A percentile compares a stretch with the other conserved stretches of the same genome.
These are phyloP conservation scores for Alternaria sp. DNA, from an alignment of 2,329 filamentous ascomycete species.

Conservation along the genomic window DNA sequence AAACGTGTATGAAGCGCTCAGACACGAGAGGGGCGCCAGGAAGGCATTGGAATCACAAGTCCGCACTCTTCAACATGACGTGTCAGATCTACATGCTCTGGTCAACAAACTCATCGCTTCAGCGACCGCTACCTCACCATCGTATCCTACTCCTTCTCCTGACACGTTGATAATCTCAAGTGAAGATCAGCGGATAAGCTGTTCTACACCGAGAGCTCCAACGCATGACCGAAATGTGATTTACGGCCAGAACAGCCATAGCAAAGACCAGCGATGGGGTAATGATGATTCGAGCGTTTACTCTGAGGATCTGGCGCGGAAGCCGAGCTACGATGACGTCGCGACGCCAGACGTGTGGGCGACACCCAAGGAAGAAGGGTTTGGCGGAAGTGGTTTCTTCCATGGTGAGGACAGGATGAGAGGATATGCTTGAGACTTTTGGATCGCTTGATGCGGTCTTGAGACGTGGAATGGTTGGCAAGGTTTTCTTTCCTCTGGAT, in stretches of 20 bases:
- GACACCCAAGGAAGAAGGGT: conserved; percentile 51
- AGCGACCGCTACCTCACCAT: conserved; percentile 25
- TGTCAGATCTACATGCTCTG: conserved; percentile 42
- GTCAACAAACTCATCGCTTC: conserved; percentile 39
- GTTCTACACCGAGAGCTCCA: conserved; percentile 37
- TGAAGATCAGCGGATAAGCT: conserved; percentile 34
- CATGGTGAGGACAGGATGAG: conserved; percentile 5
- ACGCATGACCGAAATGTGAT: conserved; percentile 1
- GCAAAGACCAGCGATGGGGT: background rate
- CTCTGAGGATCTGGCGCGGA: conserved; percentile 18
- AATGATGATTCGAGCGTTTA: conserved; percentile 21
- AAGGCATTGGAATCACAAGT: conserved; percentile 48
- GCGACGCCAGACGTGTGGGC: conserved; percentile 46
- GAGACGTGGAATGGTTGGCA: conserved; percentile 1
- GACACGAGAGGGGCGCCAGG: conserved; percentile 44
- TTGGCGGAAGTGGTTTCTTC: conserved; percentile 36
- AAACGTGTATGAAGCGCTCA: conserved; percentile 37
- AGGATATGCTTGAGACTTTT: conserved; percentile 10
- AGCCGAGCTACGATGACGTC: conserved; percentile 32
- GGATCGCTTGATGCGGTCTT: background rate
- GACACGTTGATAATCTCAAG: conserved; percentile 35
- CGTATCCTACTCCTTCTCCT: conserved; percentile 47
- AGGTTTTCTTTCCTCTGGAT: conserved; percentile 6
- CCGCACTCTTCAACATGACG: conserved; percentile 40
- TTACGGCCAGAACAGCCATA: background rate